Evolutionary conservation across 306 rosid genomes (phyloP), one percentile per base, ranked within the genome.

Genomic region (Sphenostylis stenocarpa): DNA sequence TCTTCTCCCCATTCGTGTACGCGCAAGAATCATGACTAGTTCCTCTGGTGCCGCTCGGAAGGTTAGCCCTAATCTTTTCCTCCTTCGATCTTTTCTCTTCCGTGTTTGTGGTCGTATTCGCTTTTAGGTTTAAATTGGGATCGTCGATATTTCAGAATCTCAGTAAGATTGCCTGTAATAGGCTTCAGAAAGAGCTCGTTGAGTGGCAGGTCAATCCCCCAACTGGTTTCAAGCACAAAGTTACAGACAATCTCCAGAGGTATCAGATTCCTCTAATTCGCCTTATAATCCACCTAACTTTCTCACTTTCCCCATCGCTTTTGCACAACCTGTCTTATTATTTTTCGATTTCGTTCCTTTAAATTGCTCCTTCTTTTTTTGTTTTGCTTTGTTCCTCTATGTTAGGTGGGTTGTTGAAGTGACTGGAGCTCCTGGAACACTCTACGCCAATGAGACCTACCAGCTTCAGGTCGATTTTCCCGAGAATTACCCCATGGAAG

Each of bases 131-230:
- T 77, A 19, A 77, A 77, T 70, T 58, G 29, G 3, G 5, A 24
- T 74, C 78, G 44, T n/a, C 0, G 77, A 6, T 64, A 39, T 65
- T 73, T 73, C 81, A 96, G 99, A 80, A 81, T 90, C 84, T 96
- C 75, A 93, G 99, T 81, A 96, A 96, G 93, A 93, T 96, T 84
- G 99, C 99, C 53, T 88, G 96, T 93, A 96, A 93, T 86, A 91
- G 99, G 65, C 98, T 96, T 67, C 99, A 96, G 91, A 96, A 96
- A 68, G 99, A 96, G 81, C 96, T 96, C 0, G 67, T 93, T 2
- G 99, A 96, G 92, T 96, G 99, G 99, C 99, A 96, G 90, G 88
- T 96, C 71, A 93, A 96, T 84, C 98, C 99, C 39, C 99, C 99
- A 0, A 44, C 85, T 4, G 97, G 99, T 64, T 96, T 96, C 88